Evolutionary conservation across 1,139 yeast genomes (phyloP).

Genomic region (Kurtzmaniella natalensis): DNA sequence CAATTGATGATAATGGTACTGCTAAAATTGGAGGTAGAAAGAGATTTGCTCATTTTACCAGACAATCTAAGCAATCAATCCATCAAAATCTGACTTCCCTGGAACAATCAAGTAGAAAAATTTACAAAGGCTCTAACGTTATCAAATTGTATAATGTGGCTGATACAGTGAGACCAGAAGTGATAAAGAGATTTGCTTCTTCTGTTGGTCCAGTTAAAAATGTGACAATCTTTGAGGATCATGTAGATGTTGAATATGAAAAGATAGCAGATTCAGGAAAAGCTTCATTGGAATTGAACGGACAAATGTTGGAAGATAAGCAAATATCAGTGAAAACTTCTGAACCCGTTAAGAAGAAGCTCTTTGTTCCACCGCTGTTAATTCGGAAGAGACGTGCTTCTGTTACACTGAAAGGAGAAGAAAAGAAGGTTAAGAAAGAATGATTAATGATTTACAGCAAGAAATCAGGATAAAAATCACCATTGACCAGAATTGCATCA

Average conservation of each 20-base stretch:
- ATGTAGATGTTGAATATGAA: conserved; percentile 53
- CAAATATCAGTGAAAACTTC: conserved; percentile 27
- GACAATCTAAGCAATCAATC: conserved; percentile 16
- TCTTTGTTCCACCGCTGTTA: conserved; percentile 6
- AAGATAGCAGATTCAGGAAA: conserved; percentile 50
- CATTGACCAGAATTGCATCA: no score
- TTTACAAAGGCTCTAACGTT: conserved; percentile 25
- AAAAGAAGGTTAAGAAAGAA: no score
- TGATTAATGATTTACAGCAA: no score
- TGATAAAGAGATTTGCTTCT: conserved; percentile 26
- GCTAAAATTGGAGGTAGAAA: conserved; percentile 33
- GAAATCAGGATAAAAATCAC: no score
- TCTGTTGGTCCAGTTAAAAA: conserved; percentile 34
- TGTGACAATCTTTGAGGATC: conserved; percentile 44
- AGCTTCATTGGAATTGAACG: conserved; percentile 49
- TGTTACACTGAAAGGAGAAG: conserved; percentile 2
- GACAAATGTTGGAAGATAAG: conserved; percentile 32
- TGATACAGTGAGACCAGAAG: conserved; percentile 41
- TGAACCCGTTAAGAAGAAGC: conserved; percentile 5
- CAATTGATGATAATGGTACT: conserved; percentile 34
- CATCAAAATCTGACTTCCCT: conserved; percentile 4
- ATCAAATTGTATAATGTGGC: conserved; percentile 44
- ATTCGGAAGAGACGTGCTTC: conserved; percentile 6
- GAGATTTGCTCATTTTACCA: conserved; percentile 40
- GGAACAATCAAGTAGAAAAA: conserved; percentile 17